Evolutionary conservation across 495 filamentous ascomycete species (phyloP).

Genomic region (Hypoxylon crocopeplum): DNA sequence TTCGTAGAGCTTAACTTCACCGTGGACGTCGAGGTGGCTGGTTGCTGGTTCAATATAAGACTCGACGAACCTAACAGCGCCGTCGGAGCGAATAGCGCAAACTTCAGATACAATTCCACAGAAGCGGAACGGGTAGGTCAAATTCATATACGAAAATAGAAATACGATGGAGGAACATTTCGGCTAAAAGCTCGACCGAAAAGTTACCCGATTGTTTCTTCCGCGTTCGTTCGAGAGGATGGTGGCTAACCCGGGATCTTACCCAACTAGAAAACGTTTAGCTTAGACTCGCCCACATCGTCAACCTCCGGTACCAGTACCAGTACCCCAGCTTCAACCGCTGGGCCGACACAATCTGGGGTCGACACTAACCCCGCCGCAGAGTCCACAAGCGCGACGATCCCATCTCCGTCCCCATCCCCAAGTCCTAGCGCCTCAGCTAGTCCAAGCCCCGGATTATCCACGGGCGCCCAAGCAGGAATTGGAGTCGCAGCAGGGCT

Average conservation of each 20-base stretch:
- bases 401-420: slow-evolving; percentile 1
- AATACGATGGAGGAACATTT: neutral
- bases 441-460: slow-evolving; percentile 10
- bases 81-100: neutral
- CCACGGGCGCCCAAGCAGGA: slow-evolving; percentile 13
- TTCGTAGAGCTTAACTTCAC: slow-evolving; percentile 2
- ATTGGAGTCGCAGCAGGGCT: slow-evolving; percentile 20
- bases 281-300: slow-evolving; percentile 10
- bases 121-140: slow-evolving; percentile 8
- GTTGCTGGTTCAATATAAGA: slow-evolving; percentile 7
- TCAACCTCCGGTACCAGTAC: slow-evolving; percentile 9
- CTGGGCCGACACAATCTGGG: slow-evolving; percentile 13
- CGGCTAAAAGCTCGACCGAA: slow-evolving; percentile 14
- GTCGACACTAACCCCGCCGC: slow-evolving; percentile 4
- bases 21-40: neutral
- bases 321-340: slow-evolving; percentile 5
- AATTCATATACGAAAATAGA: too few relatives aligned
- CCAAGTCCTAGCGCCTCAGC: slow-evolving; percentile 1
- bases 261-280: slow-evolving; percentile 23
- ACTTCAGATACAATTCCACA: slow-evolving; percentile 8
- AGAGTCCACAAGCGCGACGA: slow-evolving; percentile 1
- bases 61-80: neutral
- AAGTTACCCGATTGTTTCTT: slow-evolving; percentile 5
- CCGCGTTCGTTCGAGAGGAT: neutral
- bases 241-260: neutral